Base-by-base conservation (phyloP, 139 green algal species). In the Asterochloris erici region DNA sequence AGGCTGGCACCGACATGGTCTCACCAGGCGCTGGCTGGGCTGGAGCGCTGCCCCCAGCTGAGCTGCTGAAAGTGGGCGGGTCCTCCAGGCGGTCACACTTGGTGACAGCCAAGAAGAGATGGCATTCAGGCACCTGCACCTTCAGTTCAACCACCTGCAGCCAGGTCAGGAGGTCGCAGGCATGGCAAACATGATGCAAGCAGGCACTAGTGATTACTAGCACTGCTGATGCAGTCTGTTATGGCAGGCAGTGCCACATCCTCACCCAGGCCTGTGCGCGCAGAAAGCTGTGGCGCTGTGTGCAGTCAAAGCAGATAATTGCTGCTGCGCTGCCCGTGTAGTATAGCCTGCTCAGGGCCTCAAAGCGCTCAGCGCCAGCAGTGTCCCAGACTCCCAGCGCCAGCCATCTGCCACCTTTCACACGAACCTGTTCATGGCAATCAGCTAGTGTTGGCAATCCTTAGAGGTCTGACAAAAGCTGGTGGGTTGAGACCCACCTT, bases 321-420 rank as follows among this genome's bases (percentile, higher is more conserved):
- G 82, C 82, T 24, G 82, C 82, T 11, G 60, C 68, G n/a, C 68
- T 73, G 19, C 82, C 82, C 14, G 77, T 74, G 38, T 85, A 85
- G 28, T 81, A 85, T 77, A 86, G 79, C n/a, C 82, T 66, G 69
- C 77, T 83, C 54, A 86, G 79, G 77, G 26, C 68, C 23, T 86
- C 63, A 63, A 86, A 86, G 23, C 78, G 82, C 69, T 86, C 82
- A 69, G 82, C 82, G 24, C 82, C 82, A 60, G 82, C 82, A n/a
- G 82, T 86, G 60, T 86, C 82, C 82, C 82, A 86, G 62, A 86
- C 61, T 10, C 82, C 82, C 16, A 86, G 82, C 6, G 82, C 78
- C 26, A 86, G 73, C 19, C 73, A 28, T 14, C 70, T 61, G 38
- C 77, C 82, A 62, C 68, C 74, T 9, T 79, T 69, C 19, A 82